Evolutionary conservation across 2,329 filamentous ascomycete species (phyloP), one percentile per base, ranked within the genome.

Genomic region (Hypoxylon sp.): DNA sequence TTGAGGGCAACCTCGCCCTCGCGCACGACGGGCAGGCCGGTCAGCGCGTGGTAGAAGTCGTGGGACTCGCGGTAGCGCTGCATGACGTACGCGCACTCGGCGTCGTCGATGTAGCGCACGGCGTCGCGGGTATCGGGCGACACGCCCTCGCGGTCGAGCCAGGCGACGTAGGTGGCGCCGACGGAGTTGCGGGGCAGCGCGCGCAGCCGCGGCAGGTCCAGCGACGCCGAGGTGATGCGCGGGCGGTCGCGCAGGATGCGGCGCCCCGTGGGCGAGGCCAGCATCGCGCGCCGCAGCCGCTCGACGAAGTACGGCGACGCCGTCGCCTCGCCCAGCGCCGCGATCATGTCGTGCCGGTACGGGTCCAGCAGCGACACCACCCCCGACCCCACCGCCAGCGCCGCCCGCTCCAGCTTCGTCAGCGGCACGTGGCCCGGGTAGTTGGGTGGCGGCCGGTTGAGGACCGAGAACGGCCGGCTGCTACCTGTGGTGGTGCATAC

Each of bases 1-100:
- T 99, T 99, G 66, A 99, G 83, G n/a, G 94, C 95, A 10, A 99
- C 84, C 79, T 99, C 95, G 21, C 95, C 95, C 79, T 99, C 95
- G n/a, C 92, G 84, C 62, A 97, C 89, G 37, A 96, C 86, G 0
- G 95, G 95, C 43, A 99, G 77, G 0, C 94, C 94, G 0, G 93
- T 97, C 48, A 99, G 81, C 0, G 95, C 94, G 75, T 99, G 95
- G 78, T 96, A 97, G 76, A 99, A 97, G 74, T 99, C 95, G 75
- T 99, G 95, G 66, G 90, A 96, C 77, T 99, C 95, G 61, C 95
- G 88, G 76, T 99, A 99, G 50, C 95, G 87, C 79, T 98, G 95
- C 90, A 99, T 96, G 15, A 98, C 95, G 78, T 98, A 99, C 29
- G 95, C 95, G 73, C 93, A 96, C 77, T 99, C 95, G 67, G 90